These are phyloP conservation scores for Ustilago shanxiensis DNA, from an alignment of 1,284 basidiomycete genomes.

Conservation along the genomic window DNA sequence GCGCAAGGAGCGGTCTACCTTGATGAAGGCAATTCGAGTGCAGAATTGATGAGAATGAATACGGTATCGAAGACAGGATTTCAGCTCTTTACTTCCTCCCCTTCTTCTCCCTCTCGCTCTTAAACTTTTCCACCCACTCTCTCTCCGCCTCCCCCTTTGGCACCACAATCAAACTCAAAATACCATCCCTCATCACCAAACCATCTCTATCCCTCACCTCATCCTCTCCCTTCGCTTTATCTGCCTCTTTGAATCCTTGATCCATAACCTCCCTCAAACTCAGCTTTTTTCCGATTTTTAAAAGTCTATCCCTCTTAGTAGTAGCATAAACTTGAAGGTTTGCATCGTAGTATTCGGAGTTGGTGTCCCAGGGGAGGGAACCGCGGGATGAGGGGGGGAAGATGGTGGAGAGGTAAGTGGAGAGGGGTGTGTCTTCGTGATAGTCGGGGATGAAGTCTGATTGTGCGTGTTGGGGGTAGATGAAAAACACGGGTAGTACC, in stretches of 20 bases:
- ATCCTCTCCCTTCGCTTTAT: slow-evolving; percentile 15
- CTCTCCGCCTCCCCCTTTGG: slow-evolving; percentile 85
- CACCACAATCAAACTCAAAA: slow-evolving; percentile 85
- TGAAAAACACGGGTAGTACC: slow-evolving; percentile 87
- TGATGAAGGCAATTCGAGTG: no score
- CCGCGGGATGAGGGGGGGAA: slow-evolving; percentile 78
- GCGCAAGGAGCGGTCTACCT: no score
- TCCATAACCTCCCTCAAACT: slow-evolving; percentile 81
- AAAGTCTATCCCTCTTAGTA: slow-evolving; percentile 79
- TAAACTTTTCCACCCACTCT: slow-evolving; percentile 88
- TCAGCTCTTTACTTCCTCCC: neutral
- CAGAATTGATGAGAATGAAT: no score
- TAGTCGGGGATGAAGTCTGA: slow-evolving; percentile 90
- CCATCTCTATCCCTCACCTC: slow-evolving; percentile 81
- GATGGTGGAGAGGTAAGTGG: slow-evolving; percentile 82
- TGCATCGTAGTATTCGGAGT: slow-evolving; percentile 79
- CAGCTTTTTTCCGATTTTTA: slow-evolving; percentile 92
- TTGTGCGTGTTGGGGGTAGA: slow-evolving; percentile 89
- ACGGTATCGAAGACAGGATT: neutral
- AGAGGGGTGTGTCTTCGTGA: slow-evolving; percentile 85
- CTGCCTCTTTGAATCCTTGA: slow-evolving; percentile 72
- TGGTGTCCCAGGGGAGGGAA: slow-evolving; percentile 81
- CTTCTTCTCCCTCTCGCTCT: slow-evolving; percentile 70
- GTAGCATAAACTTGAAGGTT: slow-evolving; percentile 85
- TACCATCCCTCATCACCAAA: slow-evolving; percentile 85